Base-by-base conservation (phyloP, 176 grass and related monocot species). In the Panicum miliaceum region DNA sequence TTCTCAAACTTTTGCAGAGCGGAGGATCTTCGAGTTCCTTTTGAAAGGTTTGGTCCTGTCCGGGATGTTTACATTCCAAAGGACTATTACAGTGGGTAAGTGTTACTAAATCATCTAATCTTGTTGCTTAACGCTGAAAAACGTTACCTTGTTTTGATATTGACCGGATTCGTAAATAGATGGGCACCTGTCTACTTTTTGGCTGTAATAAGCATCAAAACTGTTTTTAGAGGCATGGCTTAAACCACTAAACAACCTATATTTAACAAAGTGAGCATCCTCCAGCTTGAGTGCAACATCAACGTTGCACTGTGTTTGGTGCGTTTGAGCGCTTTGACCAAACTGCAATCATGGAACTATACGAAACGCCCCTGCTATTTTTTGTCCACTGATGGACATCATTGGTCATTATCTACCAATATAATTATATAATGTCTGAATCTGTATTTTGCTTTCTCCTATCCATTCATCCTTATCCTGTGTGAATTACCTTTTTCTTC, bases 1-100 rank as follows among this genome's bases (percentile, higher is more conserved):
- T 27, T 81, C 4, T 78, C 13, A 15, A 83, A 71, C 56, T 76
- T 35, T 73, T 76, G 78, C 65, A 97, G 94, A 63, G 47, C 64
- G 1, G 94, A 97, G n/a, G 94, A 97, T 48, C 77, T 97, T 77
- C 89, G 94, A 84, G 87, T 81, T 82, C 84, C 89, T 83, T 97
- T 97, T 71, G 94, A 97, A 91, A 94, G 94, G 81, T 97, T 97
- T 91, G 94, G 94, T 45, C 94, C 94, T 63, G 94, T 97, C 15
- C 82, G 91, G 73, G 94, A 97, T 94, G 91, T 97, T 85, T 97
- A 97, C 85, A 73, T 97, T 77, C 94, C 94, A 35, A 97, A 92
- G 82, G 91, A 97, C 59, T 97, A 94, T 86, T 97, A 93, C 73
- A 88, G 67, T 42, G 94, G 94, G 94, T 97, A 82, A 73, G 91